A percentile compares a stretch with the other conserved stretches of the same genome.
These are phyloP conservation scores for Lepidium campestre DNA, from an alignment of 441 rosid genomes.

Conservation along the genomic window DNA sequence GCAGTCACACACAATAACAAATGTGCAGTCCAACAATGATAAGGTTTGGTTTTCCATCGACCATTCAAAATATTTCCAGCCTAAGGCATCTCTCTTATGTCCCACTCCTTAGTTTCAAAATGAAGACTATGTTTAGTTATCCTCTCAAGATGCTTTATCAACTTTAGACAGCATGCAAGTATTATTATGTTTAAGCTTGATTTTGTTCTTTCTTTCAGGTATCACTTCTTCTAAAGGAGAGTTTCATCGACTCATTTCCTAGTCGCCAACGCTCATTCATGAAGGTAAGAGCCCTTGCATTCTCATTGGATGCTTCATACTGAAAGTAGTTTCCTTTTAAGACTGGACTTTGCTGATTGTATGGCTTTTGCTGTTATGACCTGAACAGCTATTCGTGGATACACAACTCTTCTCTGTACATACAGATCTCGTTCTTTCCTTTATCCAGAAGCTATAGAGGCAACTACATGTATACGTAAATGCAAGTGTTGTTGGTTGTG, in stretches of 20 bases:
- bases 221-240: conserved; percentile 70
- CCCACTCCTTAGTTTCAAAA: neutral
- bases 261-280: conserved; percentile 60
- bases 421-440: conserved; percentile 87
- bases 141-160: neutral
- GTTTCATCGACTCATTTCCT: conserved; percentile 66
- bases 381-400: conserved; percentile 74
- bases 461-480: neutral
- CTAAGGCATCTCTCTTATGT: neutral
- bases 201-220: conserved; percentile 35
- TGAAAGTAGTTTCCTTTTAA: neutral
- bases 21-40: conserved; percentile 74
- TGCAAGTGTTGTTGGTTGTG: neutral
- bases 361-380: conserved; percentile 5
- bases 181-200: neutral
- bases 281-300: conserved; percentile 42
- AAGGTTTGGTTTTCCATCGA: conserved; percentile 42
- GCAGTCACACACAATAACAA: conserved; percentile 75
- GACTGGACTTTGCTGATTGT: conserved; percentile 7
- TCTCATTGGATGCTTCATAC: neutral
- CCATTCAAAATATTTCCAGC: neutral
- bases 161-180: neutral
- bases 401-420: conserved; percentile 98
- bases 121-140: neutral
- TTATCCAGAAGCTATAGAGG: conserved; percentile 79